Conservation (phyloP, 176 grass and related monocot genomes). For the Hsuehochloa calcarea region DNA sequence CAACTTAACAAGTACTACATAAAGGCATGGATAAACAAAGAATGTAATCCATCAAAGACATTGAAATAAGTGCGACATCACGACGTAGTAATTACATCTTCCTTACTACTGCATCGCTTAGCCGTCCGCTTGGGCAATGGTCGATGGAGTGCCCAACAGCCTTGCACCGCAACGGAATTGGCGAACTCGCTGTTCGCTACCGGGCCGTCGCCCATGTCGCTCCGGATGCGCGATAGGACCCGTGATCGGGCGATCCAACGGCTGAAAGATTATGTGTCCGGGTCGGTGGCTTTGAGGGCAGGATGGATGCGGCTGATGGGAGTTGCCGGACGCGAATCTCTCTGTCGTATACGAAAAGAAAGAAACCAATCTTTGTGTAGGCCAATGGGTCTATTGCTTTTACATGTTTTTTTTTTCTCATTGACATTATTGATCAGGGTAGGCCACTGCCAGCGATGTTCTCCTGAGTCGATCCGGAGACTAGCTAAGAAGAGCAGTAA, state of each 20-base stretch:
- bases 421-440: slow-evolving; percentile 7
- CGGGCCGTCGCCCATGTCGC: too few species aligned
- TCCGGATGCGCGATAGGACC: too few species aligned
- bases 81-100: too few species aligned
- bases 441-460: neutral
- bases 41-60: too few species aligned
- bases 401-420: neutral
- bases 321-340: slow-evolving; percentile 58
- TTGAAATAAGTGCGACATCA: too few species aligned
- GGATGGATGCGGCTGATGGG: slow-evolving; percentile 33
- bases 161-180: too few species aligned
- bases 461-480: neutral
- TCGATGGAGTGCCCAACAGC: too few species aligned
- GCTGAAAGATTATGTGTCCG: slow-evolving; percentile 46
- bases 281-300: slow-evolving; percentile 56
- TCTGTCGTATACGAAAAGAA: slow-evolving; percentile 11
- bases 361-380: slow-evolving; percentile 19
- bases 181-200: too few species aligned
- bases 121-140: too few species aligned
- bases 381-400: slow-evolving; percentile 28
- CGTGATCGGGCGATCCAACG: slow-evolving; percentile 48
- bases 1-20: too few species aligned
- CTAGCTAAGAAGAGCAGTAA: neutral
- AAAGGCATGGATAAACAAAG: too few species aligned
- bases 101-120: too few species aligned